Evolutionary conservation across 2,329 filamentous ascomycete species (phyloP).

Genomic region (Juglanconis sp.): DNA sequence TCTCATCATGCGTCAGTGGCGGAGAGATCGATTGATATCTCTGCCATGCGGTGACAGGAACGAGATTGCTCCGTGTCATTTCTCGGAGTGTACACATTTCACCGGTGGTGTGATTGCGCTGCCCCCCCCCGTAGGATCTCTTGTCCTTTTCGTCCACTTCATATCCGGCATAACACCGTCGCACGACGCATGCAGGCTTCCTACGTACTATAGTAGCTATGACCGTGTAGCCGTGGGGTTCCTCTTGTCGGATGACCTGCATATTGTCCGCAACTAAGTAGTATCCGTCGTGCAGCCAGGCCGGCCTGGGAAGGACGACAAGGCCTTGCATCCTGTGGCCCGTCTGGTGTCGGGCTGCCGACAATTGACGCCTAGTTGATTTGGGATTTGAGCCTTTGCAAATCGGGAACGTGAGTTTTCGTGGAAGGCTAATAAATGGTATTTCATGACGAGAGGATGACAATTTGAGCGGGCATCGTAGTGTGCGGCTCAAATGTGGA

Average conservation of each 20-base stretch:
- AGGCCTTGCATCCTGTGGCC: background rate
- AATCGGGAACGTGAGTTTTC: no score
- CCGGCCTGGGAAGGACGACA: background rate
- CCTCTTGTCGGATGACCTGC: conserved; percentile 1
- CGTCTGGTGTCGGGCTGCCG: background rate
- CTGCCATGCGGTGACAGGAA: background rate
- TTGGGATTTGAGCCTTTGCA: no score
- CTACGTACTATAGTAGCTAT: background rate
- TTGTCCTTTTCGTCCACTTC: background rate
- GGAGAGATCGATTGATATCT: background rate
- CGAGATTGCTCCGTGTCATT: background rate
- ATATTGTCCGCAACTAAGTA: background rate
- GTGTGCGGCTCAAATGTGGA: background rate
- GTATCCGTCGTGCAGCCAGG: background rate
- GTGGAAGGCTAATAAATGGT: no score
- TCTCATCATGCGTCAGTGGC: background rate
- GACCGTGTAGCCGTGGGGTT: background rate
- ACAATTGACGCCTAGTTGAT: background rate
- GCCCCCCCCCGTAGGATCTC: background rate
- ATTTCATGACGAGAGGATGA: background rate
- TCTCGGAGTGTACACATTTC: background rate
- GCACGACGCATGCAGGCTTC: conserved; percentile 3
- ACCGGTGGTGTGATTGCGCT: background rate
- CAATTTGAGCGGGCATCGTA: background rate
- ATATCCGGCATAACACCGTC: conserved; percentile 3